Evolutionary conservation across 768 basidiomycete genomes (phyloP).

Genomic region (Multifurca ochricompacta): DNA sequence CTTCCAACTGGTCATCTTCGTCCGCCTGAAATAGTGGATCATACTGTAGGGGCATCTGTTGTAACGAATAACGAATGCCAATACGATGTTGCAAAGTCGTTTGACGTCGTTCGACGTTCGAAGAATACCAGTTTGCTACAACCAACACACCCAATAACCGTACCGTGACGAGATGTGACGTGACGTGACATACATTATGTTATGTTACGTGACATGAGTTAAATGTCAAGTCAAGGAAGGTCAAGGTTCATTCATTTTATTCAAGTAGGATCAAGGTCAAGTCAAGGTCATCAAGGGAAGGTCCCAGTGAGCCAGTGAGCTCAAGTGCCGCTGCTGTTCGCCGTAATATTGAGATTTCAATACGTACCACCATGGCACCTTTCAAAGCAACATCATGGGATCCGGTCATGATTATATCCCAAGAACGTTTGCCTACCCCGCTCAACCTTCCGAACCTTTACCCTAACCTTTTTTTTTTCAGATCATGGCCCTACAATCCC

Average conservation of each 20-base stretch:
- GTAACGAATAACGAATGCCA: too few species aligned
- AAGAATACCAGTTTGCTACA: too few species aligned
- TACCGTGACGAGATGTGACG: neutral
- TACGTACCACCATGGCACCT: slow-evolving; percentile 27
- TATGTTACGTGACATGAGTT: neutral
- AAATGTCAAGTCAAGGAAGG: too few species aligned
- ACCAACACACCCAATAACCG: neutral
- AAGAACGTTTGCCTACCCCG: slow-evolving; percentile 39
- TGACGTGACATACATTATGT: neutral
- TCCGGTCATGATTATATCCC: slow-evolving; percentile 78
- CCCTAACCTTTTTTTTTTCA: slow-evolving; percentile 28
- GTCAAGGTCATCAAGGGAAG: too few species aligned
- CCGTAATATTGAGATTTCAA: neutral
- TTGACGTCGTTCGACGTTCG: too few species aligned
- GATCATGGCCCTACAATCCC: slow-evolving; percentile 89
- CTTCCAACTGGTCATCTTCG: slow-evolving; percentile 25
- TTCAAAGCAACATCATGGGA: slow-evolving; percentile 67
- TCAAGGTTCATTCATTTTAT: too few species aligned
- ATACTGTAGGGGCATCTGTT: slow-evolving; percentile 19
- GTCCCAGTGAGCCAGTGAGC: too few species aligned
- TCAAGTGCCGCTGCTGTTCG: too few species aligned
- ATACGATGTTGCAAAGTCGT: too few species aligned
- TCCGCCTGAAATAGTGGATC: slow-evolving; percentile 21
- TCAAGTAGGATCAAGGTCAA: too few species aligned
- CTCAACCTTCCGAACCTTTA: slow-evolving; percentile 5